Conservation (phyloP, 2,329 filamentous ascomycete genomes). For the Sporothrix inflata region DNA sequence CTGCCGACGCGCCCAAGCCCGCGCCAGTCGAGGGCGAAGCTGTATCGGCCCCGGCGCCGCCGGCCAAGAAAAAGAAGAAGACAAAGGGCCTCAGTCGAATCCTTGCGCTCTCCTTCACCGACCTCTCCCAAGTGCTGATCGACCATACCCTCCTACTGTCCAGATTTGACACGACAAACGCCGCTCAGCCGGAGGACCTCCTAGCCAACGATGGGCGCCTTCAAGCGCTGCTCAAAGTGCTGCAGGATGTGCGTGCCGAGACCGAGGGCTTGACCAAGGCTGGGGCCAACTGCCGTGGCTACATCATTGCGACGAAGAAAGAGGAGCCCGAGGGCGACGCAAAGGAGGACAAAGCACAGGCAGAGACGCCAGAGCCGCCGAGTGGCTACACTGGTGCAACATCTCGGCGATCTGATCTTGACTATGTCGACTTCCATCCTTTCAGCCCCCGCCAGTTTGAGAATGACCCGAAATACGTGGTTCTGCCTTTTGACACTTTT, state of each 20-base stretch:
- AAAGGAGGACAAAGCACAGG: neutral
- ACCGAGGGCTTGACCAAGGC: slow-evolving; percentile 68
- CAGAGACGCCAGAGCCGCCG: neutral
- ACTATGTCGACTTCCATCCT: slow-evolving; percentile 96
- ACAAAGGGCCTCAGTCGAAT: slow-evolving; percentile 80
- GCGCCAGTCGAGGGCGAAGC: slow-evolving; percentile 28
- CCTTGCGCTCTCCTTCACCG: slow-evolving; percentile 80
- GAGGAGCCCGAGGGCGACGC: neutral
- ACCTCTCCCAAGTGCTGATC: slow-evolving; percentile 83
- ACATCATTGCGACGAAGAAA: slow-evolving; percentile 69
- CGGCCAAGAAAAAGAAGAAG: slow-evolving; percentile 59
- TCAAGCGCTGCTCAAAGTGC: slow-evolving; percentile 66
- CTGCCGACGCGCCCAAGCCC: slow-evolving; percentile 45
- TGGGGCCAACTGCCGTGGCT: slow-evolving; percentile 70
- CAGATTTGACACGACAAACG: slow-evolving; percentile 61
- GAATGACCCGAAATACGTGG: slow-evolving; percentile 63
- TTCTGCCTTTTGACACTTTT: slow-evolving; percentile 81
- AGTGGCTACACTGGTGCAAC: slow-evolving; percentile 20
- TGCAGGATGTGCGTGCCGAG: slow-evolving; percentile 71
- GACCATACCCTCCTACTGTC: slow-evolving; percentile 76
- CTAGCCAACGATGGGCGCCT: slow-evolving; percentile 67
- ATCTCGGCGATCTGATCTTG: slow-evolving; percentile 44
- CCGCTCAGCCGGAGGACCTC: slow-evolving; percentile 65
- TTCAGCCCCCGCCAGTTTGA: slow-evolving; percentile 83
- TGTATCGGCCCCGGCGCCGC: neutral